These are phyloP conservation scores for Hymenoscyphus occultus DNA, from an alignment of 2,329 filamentous ascomycete species.

Conservation along the genomic window DNA sequence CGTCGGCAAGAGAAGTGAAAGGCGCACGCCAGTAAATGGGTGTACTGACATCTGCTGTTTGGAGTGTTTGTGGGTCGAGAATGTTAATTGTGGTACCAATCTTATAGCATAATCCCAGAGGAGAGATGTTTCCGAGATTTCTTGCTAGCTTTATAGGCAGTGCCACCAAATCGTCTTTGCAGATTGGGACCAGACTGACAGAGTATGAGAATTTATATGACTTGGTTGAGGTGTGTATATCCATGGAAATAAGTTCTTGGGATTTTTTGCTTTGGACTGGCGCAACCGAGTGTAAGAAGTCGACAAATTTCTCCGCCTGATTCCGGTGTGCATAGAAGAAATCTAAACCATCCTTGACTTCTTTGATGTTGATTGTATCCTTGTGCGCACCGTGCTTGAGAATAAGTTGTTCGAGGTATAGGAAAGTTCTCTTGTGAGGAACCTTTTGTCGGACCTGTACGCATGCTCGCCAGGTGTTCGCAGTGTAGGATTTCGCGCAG, in stretches of 20 bases:
- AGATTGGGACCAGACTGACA: conserved; percentile 86
- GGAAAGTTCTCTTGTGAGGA: conserved; percentile 83
- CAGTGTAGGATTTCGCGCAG: conserved; percentile 92
- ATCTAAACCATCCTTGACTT: conserved; percentile 91
- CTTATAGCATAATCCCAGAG: conserved; percentile 79
- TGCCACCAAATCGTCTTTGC: conserved; percentile 95
- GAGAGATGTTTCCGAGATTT: conserved; percentile 81
- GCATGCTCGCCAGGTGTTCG: conserved; percentile 89
- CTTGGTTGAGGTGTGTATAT: conserved; percentile 85
- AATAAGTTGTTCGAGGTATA: conserved; percentile 88
- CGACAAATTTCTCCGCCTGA: conserved; percentile 86
- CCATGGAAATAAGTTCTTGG: conserved; percentile 91
- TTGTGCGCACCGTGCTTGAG: conserved; percentile 88
- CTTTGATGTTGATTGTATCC: conserved; percentile 97
- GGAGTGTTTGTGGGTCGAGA: conserved; percentile 84
- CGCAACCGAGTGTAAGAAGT: conserved; percentile 80
- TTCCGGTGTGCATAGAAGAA: conserved; percentile 92
- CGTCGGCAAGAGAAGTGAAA: conserved; percentile 79
- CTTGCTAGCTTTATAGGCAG: conserved; percentile 87
- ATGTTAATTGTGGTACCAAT: conserved; percentile 89
- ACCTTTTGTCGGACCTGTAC: conserved; percentile 98
- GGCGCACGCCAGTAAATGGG: conserved; percentile 88
- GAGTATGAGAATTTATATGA: conserved; percentile 96
- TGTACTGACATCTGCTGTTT: conserved; percentile 81
- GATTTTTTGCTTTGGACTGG: conserved; percentile 78